A percentile compares a stretch with the other conserved stretches of the same genome.
phyloP scores from a whole-genome alignment of 371 early-diverging fungal species.

The Actinomucor elegans region DNA sequence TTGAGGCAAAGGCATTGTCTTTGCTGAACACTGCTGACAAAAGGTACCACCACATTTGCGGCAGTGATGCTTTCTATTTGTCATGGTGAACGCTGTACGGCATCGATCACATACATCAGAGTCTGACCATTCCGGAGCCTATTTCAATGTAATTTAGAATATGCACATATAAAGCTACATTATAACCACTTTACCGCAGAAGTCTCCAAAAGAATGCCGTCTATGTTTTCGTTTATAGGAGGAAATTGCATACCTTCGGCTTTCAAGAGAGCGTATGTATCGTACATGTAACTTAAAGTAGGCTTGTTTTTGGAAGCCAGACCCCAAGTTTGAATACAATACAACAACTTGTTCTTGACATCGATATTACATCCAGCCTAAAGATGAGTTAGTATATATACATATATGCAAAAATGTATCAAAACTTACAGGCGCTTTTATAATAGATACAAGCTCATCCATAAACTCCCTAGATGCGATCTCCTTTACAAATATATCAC shows the following conservation, averaged over 20 bases:
- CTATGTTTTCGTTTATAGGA: constrained; percentile 73
- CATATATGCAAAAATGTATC: background rate
- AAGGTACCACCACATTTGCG: constrained; percentile 94
- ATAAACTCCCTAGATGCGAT: constrained; percentile 89
- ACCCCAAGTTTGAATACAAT: constrained; percentile 88
- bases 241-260: constrained; percentile 73
- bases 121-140: constrained; percentile 97
- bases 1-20: constrained; percentile 80
- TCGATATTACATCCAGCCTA: constrained; percentile 60
- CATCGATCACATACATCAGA: constrained; percentile 93
- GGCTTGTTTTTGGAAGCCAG: constrained; percentile 75
- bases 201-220: constrained; percentile 70
- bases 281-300: constrained; percentile 75
- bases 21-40: constrained; percentile 91
- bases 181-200: constrained; percentile 52
- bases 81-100: constrained; percentile 86
- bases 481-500: constrained; percentile 85
- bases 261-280: constrained; percentile 77
- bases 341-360: constrained; percentile 72
- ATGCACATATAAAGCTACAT: too few species aligned
- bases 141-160: background rate
- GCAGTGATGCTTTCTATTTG: constrained; percentile 97
- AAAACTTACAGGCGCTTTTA: constrained; percentile 62
- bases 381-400: background rate
- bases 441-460: constrained; percentile 76